phyloP scores from a whole-genome alignment of 164 flowering plant species.

The Liquidambar formosana region DNA sequence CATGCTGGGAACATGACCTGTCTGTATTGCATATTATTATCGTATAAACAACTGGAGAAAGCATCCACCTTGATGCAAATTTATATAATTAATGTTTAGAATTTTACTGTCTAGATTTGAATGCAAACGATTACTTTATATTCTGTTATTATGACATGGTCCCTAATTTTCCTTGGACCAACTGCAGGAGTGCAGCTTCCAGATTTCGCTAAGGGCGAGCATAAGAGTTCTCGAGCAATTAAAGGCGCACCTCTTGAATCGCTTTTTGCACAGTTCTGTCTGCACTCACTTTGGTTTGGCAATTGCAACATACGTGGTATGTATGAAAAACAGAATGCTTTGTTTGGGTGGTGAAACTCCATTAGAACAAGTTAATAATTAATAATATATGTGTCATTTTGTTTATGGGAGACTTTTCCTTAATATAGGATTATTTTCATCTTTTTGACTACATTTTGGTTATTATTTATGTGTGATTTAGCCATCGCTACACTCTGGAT shows the following conservation, averaged over 20 bases:
- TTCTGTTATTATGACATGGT: background rate
- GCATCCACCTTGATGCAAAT: background rate
- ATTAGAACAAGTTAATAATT: background rate
- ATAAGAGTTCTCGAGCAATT: slow-evolving; percentile 67
- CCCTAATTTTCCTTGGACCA: slow-evolving; percentile 2
- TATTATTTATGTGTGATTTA: slow-evolving; percentile 27
- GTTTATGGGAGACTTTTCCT: background rate
- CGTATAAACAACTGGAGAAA: background rate
- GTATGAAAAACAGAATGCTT: slow-evolving; percentile 9
- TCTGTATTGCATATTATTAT: no score
- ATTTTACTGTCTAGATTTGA: background rate
- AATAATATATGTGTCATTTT: background rate
- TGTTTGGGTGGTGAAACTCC: slow-evolving; percentile 6
- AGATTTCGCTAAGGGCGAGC: slow-evolving; percentile 46
- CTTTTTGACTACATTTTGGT: background rate
- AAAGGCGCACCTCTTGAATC: slow-evolving; percentile 91
- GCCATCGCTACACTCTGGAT: slow-evolving; percentile 93
- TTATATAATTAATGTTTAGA: background rate
- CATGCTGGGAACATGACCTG: no score
- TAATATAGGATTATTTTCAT: background rate
- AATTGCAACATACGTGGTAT: slow-evolving; percentile 94
- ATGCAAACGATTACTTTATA: background rate
- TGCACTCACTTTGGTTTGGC: slow-evolving; percentile 91
- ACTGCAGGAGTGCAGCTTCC: slow-evolving; percentile 37
- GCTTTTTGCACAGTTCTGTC: slow-evolving; percentile 90